Base-by-base conservation (phyloP, 75 land plant species). In the Sequoiadendron giganteum region DNA sequence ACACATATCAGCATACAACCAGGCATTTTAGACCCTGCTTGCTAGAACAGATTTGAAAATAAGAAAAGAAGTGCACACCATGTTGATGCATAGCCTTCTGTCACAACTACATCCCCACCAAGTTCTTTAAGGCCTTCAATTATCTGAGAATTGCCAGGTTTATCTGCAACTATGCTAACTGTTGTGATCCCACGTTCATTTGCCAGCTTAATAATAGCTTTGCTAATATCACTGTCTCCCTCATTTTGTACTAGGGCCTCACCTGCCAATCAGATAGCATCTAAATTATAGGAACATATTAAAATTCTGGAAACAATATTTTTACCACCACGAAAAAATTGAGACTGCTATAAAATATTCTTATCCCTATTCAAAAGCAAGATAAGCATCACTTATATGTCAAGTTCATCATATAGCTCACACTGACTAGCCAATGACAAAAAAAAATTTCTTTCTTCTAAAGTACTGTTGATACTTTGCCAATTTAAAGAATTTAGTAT, bases 221-320 rank as follows among this genome's bases (percentile, higher is more conserved):
- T 86, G n/a, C 93, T 91, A 79, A 90, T 81, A 52, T 92, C 93
- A 92, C 91, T 92, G 76, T 92, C 93, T 36, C 90, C 93, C 85
- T 86, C 91, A 65, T 92, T 92, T 83, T 92, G 93, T 89, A 92
- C 91, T 86, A 92, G 75, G 5, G 90, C 89, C 54, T 76, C 88
- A 49, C 93, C 93, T 92, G 89, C 25, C 89, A 45, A 82, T 3
- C 47, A 73, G 2, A 1, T 28, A 45, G 30, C 52, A 47, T 82
- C 28, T n/a, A n/a, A 82, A 82, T 28, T 47, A 45, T 10, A 43
- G 47, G 45, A 81, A 21, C 39, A 3, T 42, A 73, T 42, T 8
- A 81, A 45, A 45, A 19, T 45, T 13, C 13, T 47, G 47, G 47
- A 47, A 28, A 43, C 48, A 10, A 82, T 42, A 13, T 82, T 28